Evolutionary conservation across 2,329 filamentous ascomycete species (phyloP).

Genomic region (Dactylellina leptospora): DNA sequence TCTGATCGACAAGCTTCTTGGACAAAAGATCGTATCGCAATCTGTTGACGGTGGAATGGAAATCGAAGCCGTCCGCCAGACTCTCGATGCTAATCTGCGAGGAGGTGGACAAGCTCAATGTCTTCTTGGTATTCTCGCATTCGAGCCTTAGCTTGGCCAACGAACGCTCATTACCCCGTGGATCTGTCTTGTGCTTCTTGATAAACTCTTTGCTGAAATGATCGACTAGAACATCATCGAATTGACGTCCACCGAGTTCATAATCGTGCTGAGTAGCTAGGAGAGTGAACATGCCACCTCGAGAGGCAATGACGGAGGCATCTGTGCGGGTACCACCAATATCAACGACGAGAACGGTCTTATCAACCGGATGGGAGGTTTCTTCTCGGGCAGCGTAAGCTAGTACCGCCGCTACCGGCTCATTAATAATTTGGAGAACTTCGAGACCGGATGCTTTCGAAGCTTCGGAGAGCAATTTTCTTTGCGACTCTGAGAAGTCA

Average conservation of each 20-base stretch:
- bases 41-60: constrained; percentile 89
- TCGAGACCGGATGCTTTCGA: constrained; percentile 84
- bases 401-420: constrained; percentile 86
- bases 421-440: constrained; percentile 89
- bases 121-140: constrained; percentile 89
- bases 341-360: constrained; percentile 89
- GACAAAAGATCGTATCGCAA: constrained; percentile 89
- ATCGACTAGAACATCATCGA: constrained; percentile 92
- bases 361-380: constrained; percentile 72
- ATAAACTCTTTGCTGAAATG: constrained; percentile 99
- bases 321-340: constrained; percentile 92
- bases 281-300: constrained; percentile 95
- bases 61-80: constrained; percentile 87
- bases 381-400: constrained; percentile 81
- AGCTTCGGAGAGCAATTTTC: constrained; percentile 78
- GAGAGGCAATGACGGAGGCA: constrained; percentile 85
- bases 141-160: constrained; percentile 93
- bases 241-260: constrained; percentile 82
- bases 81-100: constrained; percentile 93
- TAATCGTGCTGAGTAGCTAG: constrained; percentile 95
- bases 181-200: constrained; percentile 94
- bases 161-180: constrained; percentile 79
- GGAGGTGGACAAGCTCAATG: constrained; percentile 85
- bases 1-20: constrained; percentile 84
- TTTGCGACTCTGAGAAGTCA: constrained; percentile 88